A percentile compares a stretch with the other conserved stretches of the same genome.
Evolutionary conservation across 75 land plant species (phyloP).

Genomic region (Cryptomeria japonica): DNA sequence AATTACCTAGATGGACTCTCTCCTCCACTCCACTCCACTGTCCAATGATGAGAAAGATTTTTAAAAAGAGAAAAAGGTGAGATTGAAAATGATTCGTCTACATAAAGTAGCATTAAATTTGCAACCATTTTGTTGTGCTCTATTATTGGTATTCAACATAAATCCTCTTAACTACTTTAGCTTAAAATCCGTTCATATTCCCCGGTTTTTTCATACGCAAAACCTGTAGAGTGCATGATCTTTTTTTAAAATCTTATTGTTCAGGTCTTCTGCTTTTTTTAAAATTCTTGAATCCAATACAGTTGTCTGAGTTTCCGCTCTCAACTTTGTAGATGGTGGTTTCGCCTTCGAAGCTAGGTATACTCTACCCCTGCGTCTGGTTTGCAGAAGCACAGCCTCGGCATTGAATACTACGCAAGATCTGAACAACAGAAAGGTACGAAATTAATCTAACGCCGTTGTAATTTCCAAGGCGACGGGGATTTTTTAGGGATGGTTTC

Average conservation of each 20-base stretch:
- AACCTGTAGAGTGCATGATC: background rate
- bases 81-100: too few species aligned
- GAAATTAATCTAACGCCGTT: background rate
- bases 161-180: background rate
- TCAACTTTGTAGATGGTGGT: background rate
- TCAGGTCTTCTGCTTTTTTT: background rate
- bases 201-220: background rate
- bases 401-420: background rate
- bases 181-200: background rate
- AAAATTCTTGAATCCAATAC: background rate
- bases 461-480: background rate
- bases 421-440: background rate
- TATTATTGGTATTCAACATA: slow-evolving; percentile 5
- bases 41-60: background rate
- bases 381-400: background rate
- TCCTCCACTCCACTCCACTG: background rate
- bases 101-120: background rate
- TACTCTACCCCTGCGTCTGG: background rate
- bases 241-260: background rate
- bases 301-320: background rate
- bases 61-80: background rate
- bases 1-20: background rate
- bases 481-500: too few species aligned
- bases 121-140: background rate
- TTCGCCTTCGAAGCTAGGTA: background rate